phyloP scores from a whole-genome alignment of 768 basidiomycete species.

The Termitomyces sp. region DNA sequence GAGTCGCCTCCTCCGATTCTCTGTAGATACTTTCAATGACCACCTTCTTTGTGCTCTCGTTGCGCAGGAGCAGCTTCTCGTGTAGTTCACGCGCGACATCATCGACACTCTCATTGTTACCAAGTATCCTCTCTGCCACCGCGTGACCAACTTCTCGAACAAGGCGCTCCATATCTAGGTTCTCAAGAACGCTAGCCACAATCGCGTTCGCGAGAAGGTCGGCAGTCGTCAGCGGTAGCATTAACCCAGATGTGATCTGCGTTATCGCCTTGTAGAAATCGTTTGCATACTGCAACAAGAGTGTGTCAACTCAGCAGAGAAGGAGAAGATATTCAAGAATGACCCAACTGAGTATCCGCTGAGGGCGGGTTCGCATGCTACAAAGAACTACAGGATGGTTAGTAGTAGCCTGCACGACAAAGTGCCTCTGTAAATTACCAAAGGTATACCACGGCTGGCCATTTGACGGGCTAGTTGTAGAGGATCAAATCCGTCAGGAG shows the following conservation, averaged over 20 bases:
- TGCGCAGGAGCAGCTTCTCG: slow-evolving; percentile 83
- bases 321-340: slow-evolving; percentile 5
- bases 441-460: slow-evolving; percentile 87
- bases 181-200: slow-evolving; percentile 94
- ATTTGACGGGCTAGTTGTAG: slow-evolving; percentile 82
- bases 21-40: slow-evolving; percentile 96
- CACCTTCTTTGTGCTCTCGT: slow-evolving; percentile 96
- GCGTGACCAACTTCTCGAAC: slow-evolving; percentile 93
- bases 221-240: slow-evolving; percentile 95
- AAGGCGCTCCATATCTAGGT: slow-evolving; percentile 96
- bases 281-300: slow-evolving; percentile 63
- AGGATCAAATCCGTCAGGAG: slow-evolving; percentile 92
- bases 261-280: slow-evolving; percentile 95
- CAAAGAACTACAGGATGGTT: slow-evolving; percentile 71
- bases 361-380: slow-evolving; percentile 97
- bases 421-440: slow-evolving; percentile 41
- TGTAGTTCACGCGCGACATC: slow-evolving; percentile 95
- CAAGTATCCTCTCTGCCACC: slow-evolving; percentile 87
- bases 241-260: slow-evolving; percentile 89
- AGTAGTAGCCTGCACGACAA: slow-evolving; percentile 8
- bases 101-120: slow-evolving; percentile 93
- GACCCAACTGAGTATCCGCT: slow-evolving; percentile 81
- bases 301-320: not conserved
- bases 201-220: slow-evolving; percentile 94
- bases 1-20: slow-evolving; percentile 81